Percentiles rank a stretch among this genome's conserved stretches.
Evolutionary conservation across 192 early-diverging fungal genomes (phyloP).

Genomic region (Powellomyces hirtus): DNA sequence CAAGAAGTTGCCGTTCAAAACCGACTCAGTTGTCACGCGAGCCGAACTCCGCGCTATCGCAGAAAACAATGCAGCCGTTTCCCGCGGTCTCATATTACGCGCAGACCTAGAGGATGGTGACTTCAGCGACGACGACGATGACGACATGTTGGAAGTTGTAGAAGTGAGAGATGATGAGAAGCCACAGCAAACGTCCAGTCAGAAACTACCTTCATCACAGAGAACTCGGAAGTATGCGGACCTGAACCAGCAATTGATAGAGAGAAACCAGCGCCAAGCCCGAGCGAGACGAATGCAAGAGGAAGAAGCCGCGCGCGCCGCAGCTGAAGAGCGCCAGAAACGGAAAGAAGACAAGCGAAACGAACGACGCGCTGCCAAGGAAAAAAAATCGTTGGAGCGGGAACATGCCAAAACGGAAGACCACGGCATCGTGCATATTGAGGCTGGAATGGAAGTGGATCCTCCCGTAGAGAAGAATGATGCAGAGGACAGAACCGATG

Average conservation of each 20-base stretch:
- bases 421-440: not conserved
- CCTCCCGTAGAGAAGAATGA: not conserved
- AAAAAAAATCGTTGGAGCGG: not conserved
- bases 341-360: not conserved
- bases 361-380: not conserved
- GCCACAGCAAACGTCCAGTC: not conserved
- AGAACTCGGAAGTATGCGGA: not conserved
- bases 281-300: not conserved
- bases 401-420: not conserved
- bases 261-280: not conserved
- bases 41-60: not conserved
- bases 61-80: not conserved
- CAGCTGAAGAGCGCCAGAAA: not conserved
- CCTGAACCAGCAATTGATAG: not conserved
- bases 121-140: not conserved
- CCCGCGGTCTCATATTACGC: not conserved
- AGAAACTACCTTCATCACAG: too few relatives aligned
- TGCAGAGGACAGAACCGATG: not conserved
- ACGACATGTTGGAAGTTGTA: not conserved
- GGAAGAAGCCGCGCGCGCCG: not conserved
- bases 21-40: not conserved
- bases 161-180: not conserved
- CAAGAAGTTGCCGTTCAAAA: too few relatives aligned
- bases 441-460: not conserved
- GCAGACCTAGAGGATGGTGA: not conserved